Evolutionary conservation across 371 early-diverging fungal genomes (phyloP).

Genomic region (Cokeromyces recurvatus): DNA sequence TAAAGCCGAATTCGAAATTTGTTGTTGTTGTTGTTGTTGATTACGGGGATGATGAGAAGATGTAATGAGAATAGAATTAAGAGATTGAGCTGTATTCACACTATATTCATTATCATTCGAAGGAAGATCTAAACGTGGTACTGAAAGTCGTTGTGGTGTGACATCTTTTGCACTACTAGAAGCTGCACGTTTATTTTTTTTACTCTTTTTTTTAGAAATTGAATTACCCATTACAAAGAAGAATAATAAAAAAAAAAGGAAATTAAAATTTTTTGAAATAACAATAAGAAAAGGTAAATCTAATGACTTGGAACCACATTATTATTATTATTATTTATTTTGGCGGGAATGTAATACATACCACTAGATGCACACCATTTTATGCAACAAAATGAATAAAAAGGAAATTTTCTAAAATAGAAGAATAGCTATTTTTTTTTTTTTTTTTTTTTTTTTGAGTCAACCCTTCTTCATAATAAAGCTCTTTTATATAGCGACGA

Average conservation of each 20-base stretch:
- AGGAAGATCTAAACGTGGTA: constrained; percentile 5
- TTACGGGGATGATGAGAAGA: constrained; percentile 25
- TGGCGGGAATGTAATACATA: too few relatives aligned
- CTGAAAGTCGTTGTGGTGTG: neutral
- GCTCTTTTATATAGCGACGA: too few relatives aligned
- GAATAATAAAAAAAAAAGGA: neutral
- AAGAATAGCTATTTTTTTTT: too few relatives aligned
- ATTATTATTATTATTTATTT: too few relatives aligned
- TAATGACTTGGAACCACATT: too few relatives aligned
- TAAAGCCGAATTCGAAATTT: constrained; percentile 12
- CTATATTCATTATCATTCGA: constrained; percentile 34
- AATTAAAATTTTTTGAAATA: neutral
- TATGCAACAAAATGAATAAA: too few relatives aligned
- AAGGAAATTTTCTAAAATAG: too few relatives aligned
- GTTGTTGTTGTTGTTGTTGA: constrained; percentile 6
- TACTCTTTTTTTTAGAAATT: constrained; percentile 14
- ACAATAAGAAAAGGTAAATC: too few relatives aligned
- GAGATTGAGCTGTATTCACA: constrained; percentile 37
- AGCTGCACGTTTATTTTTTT: neutral
- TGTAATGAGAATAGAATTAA: constrained; percentile 38
- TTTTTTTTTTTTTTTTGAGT: too few relatives aligned
- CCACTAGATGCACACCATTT: too few relatives aligned
- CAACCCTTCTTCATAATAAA: too few relatives aligned
- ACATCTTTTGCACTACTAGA: too few relatives aligned
- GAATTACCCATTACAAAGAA: constrained; percentile 10